phyloP scores from a whole-genome alignment of 2,329 filamentous ascomycete genomes.

The Claviceps humidiphila region DNA sequence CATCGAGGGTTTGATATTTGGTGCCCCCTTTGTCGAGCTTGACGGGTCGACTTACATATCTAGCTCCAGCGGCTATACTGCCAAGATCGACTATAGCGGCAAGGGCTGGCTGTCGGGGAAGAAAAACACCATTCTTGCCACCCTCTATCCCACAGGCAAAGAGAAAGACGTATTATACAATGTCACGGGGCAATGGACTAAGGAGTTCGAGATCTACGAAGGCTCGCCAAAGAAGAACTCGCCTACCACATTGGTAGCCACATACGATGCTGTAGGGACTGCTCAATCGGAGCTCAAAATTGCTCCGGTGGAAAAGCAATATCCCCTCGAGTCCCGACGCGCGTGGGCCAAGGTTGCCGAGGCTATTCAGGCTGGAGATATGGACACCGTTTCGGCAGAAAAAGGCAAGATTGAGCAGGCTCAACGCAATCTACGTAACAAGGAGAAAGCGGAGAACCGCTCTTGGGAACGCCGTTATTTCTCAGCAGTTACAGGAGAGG shows the following conservation, averaged over 20 bases:
- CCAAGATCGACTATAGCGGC: constrained; percentile 85
- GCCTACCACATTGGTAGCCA: constrained; percentile 36
- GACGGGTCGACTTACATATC: constrained; percentile 75
- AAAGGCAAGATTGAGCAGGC: constrained; percentile 85
- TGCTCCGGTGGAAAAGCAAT: constrained; percentile 62
- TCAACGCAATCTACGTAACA: constrained; percentile 60
- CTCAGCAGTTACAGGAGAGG: constrained; percentile 32
- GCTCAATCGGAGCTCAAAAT: constrained; percentile 56
- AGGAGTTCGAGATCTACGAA: constrained; percentile 64
- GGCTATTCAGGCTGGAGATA: constrained; percentile 68
- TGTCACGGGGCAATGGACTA: constrained; percentile 84
- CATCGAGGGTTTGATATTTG: constrained; percentile 83
- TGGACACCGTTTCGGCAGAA: constrained; percentile 64
- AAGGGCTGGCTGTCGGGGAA: constrained; percentile 92
- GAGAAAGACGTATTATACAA: constrained; percentile 68
- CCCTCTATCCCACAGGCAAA: constrained; percentile 54
- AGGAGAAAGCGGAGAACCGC: constrained; percentile 60
- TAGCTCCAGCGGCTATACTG: constrained; percentile 73
- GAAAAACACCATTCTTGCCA: constrained; percentile 79
- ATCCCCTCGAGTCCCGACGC: constrained; percentile 73
- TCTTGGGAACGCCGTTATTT: constrained; percentile 84
- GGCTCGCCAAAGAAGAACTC: constrained; percentile 40
- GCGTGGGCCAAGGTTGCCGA: constrained; percentile 80
- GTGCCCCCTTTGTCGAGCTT: constrained; percentile 80
- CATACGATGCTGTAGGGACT: constrained; percentile 44